phyloP scores from a whole-genome alignment of 1,284 basidiomycete genomes.

The Amylostereum areolatum region DNA sequence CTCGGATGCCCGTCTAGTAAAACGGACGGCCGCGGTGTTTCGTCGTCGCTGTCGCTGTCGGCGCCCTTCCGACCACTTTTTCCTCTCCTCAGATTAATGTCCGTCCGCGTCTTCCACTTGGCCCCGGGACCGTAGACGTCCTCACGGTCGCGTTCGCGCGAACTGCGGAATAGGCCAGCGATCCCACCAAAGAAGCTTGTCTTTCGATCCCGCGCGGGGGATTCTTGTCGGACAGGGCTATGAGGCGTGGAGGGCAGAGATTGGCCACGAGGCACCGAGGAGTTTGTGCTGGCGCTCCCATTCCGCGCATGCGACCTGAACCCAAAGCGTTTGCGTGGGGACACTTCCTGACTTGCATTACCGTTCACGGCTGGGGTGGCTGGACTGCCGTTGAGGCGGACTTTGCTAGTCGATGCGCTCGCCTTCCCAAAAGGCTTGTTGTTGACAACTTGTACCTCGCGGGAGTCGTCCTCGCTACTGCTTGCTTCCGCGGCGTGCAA shows the following conservation, averaged over 20 bases:
- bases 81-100: constrained; percentile 34
- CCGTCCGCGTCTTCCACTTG: constrained; percentile 35
- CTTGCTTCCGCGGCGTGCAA: constrained; percentile 29
- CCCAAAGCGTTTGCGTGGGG: background rate
- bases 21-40: background rate
- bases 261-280: constrained; percentile 2
- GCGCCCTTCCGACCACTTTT: constrained; percentile 21
- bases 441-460: constrained; percentile 45
- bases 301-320: background rate
- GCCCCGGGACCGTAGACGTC: background rate
- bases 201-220: constrained; percentile 7
- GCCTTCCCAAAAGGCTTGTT: constrained; percentile 46
- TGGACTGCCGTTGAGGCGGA: background rate
- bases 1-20: background rate
- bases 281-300: background rate
- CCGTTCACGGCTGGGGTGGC: background rate
- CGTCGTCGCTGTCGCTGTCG: constrained; percentile 31
- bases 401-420: background rate
- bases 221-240: background rate
- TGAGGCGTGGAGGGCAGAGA: background rate
- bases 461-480: constrained; percentile 27
- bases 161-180: constrained; percentile 30
- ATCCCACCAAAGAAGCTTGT: constrained; percentile 34
- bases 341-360: background rate
- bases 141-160: constrained; percentile 2